Evolutionary conservation across 2,329 filamentous ascomycete species (phyloP).

Genomic region (Penicillium vulpinum): DNA sequence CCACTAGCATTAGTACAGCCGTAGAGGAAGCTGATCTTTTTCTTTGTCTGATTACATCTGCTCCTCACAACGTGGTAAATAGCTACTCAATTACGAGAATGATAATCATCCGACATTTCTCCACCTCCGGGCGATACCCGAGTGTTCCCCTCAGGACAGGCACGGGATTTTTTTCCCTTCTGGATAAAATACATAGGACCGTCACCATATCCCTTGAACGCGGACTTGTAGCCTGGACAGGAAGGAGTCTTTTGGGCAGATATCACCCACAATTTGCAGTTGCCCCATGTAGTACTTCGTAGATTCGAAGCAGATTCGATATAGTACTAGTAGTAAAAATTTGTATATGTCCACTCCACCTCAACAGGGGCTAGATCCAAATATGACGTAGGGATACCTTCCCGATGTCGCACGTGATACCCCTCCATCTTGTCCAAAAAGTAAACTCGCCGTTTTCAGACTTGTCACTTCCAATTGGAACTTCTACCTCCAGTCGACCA

Average conservation of each 20-base stretch:
- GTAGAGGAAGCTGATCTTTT: neutral
- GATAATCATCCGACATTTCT: slow-evolving; percentile 8
- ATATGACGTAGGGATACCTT: slow-evolving; percentile 9
- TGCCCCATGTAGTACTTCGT: too few relatives aligned
- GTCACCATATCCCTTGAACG: neutral
- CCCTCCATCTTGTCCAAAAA: slow-evolving; percentile 3
- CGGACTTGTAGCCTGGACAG: too few relatives aligned
- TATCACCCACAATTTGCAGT: too few relatives aligned
- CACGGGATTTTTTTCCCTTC: slow-evolving; percentile 2
- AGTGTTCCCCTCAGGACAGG: neutral
- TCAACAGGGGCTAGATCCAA: neutral
- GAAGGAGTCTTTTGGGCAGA: too few relatives aligned
- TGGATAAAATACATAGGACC: neutral
- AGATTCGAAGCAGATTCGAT: too few relatives aligned
- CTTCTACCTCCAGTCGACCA: neutral
- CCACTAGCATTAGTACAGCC: neutral
- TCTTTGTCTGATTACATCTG: neutral
- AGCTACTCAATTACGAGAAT: too few relatives aligned
- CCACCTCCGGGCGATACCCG: slow-evolving; percentile 3
- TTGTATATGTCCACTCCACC: too few relatives aligned
- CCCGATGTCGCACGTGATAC: slow-evolving; percentile 9
- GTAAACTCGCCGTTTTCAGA: neutral
- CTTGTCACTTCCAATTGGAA: neutral
- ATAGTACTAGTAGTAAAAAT: too few relatives aligned
- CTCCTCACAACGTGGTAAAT: neutral